phyloP scores from a whole-genome alignment of 257 asterid genomes.

The Solanum pennellii region DNA sequence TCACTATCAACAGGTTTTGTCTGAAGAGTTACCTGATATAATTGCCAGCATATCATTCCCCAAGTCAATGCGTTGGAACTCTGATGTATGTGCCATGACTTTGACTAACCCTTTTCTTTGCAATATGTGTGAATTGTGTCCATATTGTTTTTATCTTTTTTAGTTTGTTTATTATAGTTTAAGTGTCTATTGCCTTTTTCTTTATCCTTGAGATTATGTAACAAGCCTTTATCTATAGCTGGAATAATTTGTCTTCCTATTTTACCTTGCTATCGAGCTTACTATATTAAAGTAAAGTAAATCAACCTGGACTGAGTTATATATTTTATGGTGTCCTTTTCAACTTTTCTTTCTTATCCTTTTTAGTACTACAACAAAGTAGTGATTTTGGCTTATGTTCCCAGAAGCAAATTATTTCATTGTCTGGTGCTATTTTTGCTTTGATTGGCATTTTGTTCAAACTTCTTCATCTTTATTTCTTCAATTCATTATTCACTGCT shows the following conservation, averaged over 20 bases:
- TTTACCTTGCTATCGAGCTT: not conserved
- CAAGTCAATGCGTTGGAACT: slow-evolving; percentile 98
- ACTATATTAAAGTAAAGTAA: not conserved
- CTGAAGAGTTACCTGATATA: slow-evolving; percentile 65
- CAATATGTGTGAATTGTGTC: not conserved
- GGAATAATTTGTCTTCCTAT: not conserved
- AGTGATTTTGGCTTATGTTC: not conserved
- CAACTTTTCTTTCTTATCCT: not conserved
- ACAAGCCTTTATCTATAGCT: not conserved
- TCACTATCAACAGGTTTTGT: slow-evolving; percentile 54
- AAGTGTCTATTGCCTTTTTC: not conserved
- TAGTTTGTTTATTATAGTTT: not conserved
- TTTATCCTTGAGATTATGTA: not conserved
- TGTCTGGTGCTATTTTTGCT: not conserved
- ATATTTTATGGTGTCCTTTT: not conserved
- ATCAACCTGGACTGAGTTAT: not conserved
- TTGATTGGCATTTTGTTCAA: not conserved
- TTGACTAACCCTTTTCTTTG: not conserved
- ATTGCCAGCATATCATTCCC: slow-evolving; percentile 73
- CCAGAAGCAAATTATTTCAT: not conserved
- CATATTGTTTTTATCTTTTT: not conserved
- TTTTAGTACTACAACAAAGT: not conserved
- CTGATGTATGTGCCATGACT: slow-evolving; percentile 57
- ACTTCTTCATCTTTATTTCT: not conserved
- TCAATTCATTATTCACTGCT: not conserved